These are phyloP conservation scores for Marasmius oreades DNA, from an alignment of 1,284 basidiomycete genomes.

Conservation along the genomic window DNA sequence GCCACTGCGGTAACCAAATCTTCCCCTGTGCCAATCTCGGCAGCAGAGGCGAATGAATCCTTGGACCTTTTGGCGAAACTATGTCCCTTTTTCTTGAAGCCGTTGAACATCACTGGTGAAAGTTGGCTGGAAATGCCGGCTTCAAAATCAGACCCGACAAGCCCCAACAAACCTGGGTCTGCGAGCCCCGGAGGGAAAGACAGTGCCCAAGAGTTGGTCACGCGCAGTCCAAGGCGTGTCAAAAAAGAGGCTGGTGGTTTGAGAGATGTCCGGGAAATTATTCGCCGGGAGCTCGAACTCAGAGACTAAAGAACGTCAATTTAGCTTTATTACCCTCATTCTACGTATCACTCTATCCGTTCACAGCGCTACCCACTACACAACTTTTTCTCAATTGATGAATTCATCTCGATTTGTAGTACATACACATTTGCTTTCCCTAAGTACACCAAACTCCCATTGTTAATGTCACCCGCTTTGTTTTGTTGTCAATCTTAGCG, in stretches of 20 bases:
- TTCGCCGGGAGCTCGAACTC: constrained; percentile 70
- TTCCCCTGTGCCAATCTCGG: constrained; percentile 71
- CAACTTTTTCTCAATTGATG: constrained; percentile 12
- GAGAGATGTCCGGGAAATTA: constrained; percentile 73
- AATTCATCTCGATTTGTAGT: constrained; percentile 9
- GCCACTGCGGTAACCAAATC: constrained; percentile 68
- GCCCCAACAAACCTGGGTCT: constrained; percentile 25
- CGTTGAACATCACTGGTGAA: constrained; percentile 57
- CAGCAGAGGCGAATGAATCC: constrained; percentile 72
- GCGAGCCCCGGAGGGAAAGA: constrained; percentile 44
- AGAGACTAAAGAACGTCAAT: constrained; percentile 39
- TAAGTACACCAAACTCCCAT: too few species aligned
- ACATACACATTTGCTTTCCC: neutral
- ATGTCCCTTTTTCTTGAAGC: constrained; percentile 75
- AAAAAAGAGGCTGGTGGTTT: constrained; percentile 67
- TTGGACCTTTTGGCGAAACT: constrained; percentile 58
- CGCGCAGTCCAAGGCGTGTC: constrained; percentile 66
- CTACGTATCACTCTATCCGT: constrained; percentile 6
- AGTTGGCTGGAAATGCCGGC: constrained; percentile 83
- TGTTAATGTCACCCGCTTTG: neutral
- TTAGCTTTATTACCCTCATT: constrained; percentile 12
- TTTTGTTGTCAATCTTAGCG: constrained; percentile 2
- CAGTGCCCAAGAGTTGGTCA: constrained; percentile 55
- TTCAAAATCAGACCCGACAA: constrained; percentile 24
- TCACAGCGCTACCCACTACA: neutral